Conservation (phyloP, 2,329 filamentous ascomycete species). For the Dryadomyces quercivorus region DNA sequence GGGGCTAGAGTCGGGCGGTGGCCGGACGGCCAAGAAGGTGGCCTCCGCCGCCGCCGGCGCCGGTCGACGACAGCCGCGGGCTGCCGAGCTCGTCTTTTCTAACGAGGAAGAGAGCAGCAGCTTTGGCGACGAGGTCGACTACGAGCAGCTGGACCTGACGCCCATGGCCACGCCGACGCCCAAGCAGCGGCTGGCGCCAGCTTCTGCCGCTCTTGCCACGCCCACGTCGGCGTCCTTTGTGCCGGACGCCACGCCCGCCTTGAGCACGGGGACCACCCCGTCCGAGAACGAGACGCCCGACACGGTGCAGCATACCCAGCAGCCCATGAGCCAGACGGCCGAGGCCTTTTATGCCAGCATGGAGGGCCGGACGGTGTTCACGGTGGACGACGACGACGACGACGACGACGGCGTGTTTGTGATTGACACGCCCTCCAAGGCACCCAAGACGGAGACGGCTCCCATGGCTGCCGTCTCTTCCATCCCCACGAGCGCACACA, state of each 20-base stretch:
- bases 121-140: constrained; percentile 15
- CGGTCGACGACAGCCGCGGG: not conserved
- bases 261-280: constrained; percentile 8
- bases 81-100: constrained; percentile 3
- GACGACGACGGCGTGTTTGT: constrained; percentile 19
- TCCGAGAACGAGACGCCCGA: constrained; percentile 5
- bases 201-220: not conserved
- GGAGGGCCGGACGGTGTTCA: constrained; percentile 15
- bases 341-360: not conserved
- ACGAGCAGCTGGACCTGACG: constrained; percentile 17
- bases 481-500: too few species aligned
- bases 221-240: not conserved
- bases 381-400: not conserved
- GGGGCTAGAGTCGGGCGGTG: not conserved
- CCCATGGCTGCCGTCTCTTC: not conserved
- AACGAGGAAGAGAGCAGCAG: constrained; percentile 14
- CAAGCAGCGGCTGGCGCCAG: not conserved
- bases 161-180: constrained; percentile 10
- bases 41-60: not conserved
- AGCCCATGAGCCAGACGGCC: not conserved
- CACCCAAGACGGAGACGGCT: constrained; percentile 1
- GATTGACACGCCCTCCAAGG: constrained; percentile 26
- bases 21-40: not conserved
- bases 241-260: constrained; percentile 5
- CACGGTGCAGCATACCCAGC: not conserved